Conservation (phyloP, 306 rosid species). For the Pachyrhizus erosus region DNA sequence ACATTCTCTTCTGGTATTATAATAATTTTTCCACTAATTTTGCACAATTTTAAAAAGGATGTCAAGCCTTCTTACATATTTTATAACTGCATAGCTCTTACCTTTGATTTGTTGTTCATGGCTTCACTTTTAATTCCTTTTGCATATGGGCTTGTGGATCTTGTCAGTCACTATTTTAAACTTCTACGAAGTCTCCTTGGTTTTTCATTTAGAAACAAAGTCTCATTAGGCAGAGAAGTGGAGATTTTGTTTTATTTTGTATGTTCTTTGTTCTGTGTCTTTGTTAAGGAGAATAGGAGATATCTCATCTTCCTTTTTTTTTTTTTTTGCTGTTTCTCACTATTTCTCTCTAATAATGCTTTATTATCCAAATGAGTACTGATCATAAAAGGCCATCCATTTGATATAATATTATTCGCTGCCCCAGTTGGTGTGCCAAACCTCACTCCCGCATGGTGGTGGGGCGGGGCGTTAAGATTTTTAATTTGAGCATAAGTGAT, state of each 20-base stretch:
- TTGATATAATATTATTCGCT: background rate
- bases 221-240: background rate
- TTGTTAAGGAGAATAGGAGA: slow-evolving; percentile 2
- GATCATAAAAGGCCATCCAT: background rate
- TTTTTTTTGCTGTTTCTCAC: background rate
- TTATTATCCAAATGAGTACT: background rate
- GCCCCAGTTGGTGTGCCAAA: slow-evolving; percentile 1
- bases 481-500: slow-evolving; percentile 8
- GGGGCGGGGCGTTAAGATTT: background rate
- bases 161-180: slow-evolving; percentile 32
- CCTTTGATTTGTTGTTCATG: background rate
- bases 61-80: slow-evolving; percentile 7
- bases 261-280: background rate
- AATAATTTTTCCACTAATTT: slow-evolving; percentile 31
- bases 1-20: slow-evolving; percentile 8
- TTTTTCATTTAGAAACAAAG: no score
- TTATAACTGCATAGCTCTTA: slow-evolving; percentile 22
- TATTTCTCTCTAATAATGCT: background rate
- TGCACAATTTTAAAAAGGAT: slow-evolving; percentile 9
- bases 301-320: slow-evolving; percentile 13
- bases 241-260: slow-evolving; percentile 21
- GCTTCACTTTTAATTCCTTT: slow-evolving; percentile 6
- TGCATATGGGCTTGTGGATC: slow-evolving; percentile 26
- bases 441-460: background rate
- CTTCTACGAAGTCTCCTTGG: background rate